phyloP scores from a whole-genome alignment of 208 protist species.

The Phytomonas francai region DNA sequence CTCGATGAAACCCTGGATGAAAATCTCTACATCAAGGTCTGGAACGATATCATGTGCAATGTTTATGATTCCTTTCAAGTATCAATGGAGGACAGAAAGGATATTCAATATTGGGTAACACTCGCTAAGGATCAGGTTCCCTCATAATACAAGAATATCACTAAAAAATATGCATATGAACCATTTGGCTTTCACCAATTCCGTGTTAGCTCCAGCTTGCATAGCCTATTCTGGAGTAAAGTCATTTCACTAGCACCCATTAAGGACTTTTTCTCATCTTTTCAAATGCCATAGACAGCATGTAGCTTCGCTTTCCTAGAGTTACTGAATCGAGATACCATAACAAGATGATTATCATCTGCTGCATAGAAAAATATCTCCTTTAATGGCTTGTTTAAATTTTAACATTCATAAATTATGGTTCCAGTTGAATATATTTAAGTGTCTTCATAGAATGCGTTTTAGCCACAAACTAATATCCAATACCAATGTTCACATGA shows the following conservation, averaged over 20 bases:
- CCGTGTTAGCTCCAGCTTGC: background rate
- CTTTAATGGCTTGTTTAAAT: background rate
- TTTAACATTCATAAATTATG: background rate
- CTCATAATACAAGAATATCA: slow-evolving; percentile 1
- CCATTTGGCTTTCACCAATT: background rate
- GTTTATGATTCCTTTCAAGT: slow-evolving; percentile 86
- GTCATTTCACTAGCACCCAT: slow-evolving; percentile 7
- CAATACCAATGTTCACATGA: background rate
- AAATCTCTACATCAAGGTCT: slow-evolving; percentile 27
- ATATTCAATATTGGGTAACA: slow-evolving; percentile 41
- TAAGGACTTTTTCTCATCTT: background rate
- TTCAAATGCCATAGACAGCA: background rate
- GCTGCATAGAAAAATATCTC: background rate
- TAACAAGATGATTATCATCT: background rate
- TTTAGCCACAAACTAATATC: background rate
- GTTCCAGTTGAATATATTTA: background rate
- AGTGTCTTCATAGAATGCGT: background rate
- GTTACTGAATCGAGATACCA: background rate
- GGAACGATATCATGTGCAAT: slow-evolving; percentile 64
- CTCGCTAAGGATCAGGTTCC: slow-evolving; percentile 16
- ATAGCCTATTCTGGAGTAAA: background rate
- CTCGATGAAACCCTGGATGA: slow-evolving; percentile 55
- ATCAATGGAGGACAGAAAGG: slow-evolving; percentile 30
- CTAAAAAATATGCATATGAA: background rate
- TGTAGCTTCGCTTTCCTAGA: background rate